Conservation (phyloP, 164 flowering plant species). For the Cinnamomum chago region DNA sequence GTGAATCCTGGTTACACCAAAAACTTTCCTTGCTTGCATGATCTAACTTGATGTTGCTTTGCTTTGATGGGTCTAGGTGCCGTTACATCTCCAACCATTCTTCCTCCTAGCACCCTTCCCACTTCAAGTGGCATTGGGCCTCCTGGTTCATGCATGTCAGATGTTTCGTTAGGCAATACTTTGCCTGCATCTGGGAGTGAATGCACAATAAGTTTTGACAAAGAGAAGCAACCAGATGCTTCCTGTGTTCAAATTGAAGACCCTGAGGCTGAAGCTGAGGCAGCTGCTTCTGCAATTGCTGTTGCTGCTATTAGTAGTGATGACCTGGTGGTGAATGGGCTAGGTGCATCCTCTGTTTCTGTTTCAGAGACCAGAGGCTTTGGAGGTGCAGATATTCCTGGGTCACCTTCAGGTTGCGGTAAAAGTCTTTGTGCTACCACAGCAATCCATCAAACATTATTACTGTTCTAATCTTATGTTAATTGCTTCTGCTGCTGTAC, state of each 20-base stretch:
- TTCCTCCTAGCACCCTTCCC: constrained; percentile 54
- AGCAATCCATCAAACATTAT: background rate
- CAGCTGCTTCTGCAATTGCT: constrained; percentile 95
- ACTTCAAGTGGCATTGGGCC: constrained; percentile 54
- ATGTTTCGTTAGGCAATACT: constrained; percentile 37
- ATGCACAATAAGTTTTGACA: constrained; percentile 47
- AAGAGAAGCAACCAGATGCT: constrained; percentile 48
- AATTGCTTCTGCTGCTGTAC: background rate
- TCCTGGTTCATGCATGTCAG: constrained; percentile 49
- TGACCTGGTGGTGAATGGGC: constrained; percentile 52
- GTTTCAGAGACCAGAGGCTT: constrained; percentile 51
- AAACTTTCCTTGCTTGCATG: background rate
- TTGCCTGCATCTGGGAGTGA: constrained; percentile 44
- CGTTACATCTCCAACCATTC: constrained; percentile 84
- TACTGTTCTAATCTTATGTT: background rate
- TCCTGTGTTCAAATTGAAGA: constrained; percentile 55
- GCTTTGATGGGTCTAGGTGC: constrained; percentile 56
- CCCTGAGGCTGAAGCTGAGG: constrained; percentile 65
- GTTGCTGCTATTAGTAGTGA: constrained; percentile 85
- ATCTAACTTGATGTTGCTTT: background rate
- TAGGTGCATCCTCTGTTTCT: constrained; percentile 39
- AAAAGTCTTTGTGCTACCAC: background rate
- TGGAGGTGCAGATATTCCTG: constrained; percentile 41
- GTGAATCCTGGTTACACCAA: background rate
- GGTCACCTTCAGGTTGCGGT: constrained; percentile 30